Evolutionary conservation across 2,329 filamentous ascomycete species (phyloP), one percentile per base, ranked within the genome.

Genomic region (Trichoderma sp.): DNA sequence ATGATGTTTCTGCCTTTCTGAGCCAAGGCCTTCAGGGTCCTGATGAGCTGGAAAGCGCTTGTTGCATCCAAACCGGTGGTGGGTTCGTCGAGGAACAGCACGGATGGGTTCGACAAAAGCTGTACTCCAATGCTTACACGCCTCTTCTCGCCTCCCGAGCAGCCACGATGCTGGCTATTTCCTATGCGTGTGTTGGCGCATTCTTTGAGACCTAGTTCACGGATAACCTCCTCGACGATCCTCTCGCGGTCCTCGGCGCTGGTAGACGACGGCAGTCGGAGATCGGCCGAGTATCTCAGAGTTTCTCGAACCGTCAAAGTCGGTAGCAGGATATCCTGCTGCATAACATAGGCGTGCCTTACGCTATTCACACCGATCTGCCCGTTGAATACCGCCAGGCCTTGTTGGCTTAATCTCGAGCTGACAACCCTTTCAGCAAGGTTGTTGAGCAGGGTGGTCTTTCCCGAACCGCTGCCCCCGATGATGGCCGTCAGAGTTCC

Each of bases 21-120:
- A 0, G 93, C 92, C 2, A 95, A 85, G 8, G 85, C 86, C 80
- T 94, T 94, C 9, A 95, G 83, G 0, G 93, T 95, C 38, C 91
- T 87, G 0, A 95, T 87, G 0, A 95, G 88, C 78, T 95, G 93
- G 78, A 91, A 94, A 0, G 93, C 93, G 80, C 92, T 94, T 2
- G 93, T 94, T 0, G 93, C 93, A 83, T 95, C 93, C 8, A 95
- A 86, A 0, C 93, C 93, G 1, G 93, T 95, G 0, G 94, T 95
- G 0, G 93, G 93, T 79, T 95, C 94, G 79, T 96, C 94, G 27
- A 95, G 88, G 81, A 94, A 95, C 7, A 95, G 84, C 1, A 95
- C 89, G 6, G 92, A 94, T 1, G 94, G 93, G 80, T 95, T 95
- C 5, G 92, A 91, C n/a, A 95, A 85, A 74, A 95, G 86, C 82